A percentile compares a stretch with the other conserved stretches of the same genome.
Evolutionary conservation across 2,329 filamentous ascomycete genomes (phyloP).

Genomic region (Clonostachys rosea): DNA sequence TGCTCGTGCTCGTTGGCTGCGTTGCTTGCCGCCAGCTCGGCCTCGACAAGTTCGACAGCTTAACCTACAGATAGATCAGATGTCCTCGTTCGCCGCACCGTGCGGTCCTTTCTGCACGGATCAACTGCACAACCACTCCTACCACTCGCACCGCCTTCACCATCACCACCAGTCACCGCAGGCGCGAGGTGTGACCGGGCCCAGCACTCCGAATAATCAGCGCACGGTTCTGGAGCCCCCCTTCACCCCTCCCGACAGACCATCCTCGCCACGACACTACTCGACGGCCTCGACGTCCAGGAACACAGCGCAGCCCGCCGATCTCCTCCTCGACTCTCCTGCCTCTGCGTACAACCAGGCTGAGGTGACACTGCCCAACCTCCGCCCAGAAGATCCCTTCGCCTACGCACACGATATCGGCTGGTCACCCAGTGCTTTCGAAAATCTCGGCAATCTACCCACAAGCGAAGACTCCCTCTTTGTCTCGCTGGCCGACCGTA

Average conservation of each 20-base stretch:
- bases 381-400: neutral
- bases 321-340: neutral
- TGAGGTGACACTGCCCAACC: neutral
- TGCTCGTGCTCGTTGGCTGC: no score
- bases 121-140: no score
- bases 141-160: no score
- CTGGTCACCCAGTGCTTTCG: neutral
- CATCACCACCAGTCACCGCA: no score
- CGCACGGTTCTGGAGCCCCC: neutral
- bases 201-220: neutral
- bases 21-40: no score
- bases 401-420: neutral
- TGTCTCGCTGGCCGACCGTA: constrained; percentile 13
- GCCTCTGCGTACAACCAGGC: neutral
- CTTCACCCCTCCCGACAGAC: neutral
- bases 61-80: no score
- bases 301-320: neutral
- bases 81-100: no score
- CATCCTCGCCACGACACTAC: constrained; percentile 1
- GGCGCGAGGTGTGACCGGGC: no score
- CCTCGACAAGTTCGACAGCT: no score
- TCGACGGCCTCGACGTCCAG: neutral
- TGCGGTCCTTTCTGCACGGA: no score
- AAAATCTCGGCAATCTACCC: neutral
- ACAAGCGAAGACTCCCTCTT: constrained; percentile 15